Percentiles rank a stretch among this genome's conserved stretches.
Conservation (phyloP, 306 rosid genomes). For the Spatholobus suberectus region DNA sequence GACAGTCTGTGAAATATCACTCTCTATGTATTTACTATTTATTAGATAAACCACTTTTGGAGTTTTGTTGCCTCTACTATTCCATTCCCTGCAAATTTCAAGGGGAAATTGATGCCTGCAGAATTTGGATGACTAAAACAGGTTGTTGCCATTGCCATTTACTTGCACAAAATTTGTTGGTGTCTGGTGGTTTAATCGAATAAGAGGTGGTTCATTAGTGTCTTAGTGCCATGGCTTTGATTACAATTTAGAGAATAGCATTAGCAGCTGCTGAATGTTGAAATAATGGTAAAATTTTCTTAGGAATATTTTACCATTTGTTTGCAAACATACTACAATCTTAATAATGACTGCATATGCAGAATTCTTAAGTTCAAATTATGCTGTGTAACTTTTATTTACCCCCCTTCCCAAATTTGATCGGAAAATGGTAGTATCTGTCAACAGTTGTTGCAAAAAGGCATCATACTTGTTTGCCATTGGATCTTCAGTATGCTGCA, state of each 20-base stretch:
- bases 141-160: neutral
- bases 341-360: neutral
- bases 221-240: neutral
- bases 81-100: neutral
- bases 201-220: constrained; percentile 6
- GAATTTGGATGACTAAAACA: constrained; percentile 23
- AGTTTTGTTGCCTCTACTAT: constrained; percentile 21
- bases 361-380: constrained; percentile 2
- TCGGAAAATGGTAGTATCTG: neutral
- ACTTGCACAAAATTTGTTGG: neutral
- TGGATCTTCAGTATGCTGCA: constrained; percentile 20
- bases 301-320: constrained; percentile 24
- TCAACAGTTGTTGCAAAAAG: neutral
- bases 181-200: neutral
- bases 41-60: neutral
- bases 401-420: neutral
- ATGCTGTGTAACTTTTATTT: neutral
- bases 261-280: neutral
- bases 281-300: constrained; percentile 17
- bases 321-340: constrained; percentile 18
- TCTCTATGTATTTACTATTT: neutral
- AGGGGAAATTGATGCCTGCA: neutral
- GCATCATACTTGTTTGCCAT: constrained; percentile 14
- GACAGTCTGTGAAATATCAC: neutral
- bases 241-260: neutral